Conservation (phyloP, 495 filamentous ascomycete genomes). For the Podospora comata region DNA sequence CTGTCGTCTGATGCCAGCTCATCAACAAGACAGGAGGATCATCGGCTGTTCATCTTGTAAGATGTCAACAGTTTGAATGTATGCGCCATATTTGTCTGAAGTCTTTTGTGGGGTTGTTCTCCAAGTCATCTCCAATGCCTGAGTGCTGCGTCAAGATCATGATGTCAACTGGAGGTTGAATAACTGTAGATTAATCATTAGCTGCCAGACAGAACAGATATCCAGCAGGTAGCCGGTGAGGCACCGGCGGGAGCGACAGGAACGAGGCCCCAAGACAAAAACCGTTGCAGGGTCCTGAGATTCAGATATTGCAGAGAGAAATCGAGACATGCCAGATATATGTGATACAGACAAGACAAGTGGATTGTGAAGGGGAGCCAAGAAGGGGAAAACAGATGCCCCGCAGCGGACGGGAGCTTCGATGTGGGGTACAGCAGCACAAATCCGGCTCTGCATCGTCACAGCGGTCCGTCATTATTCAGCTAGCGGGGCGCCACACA, state of each 20-base stretch:
- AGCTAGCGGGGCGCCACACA: constrained; percentile 7
- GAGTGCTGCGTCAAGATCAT: neutral
- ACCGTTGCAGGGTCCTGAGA: neutral
- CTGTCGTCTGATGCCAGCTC: neutral
- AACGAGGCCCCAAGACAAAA: neutral
- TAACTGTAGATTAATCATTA: too few relatives aligned
- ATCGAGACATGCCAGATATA: neutral
- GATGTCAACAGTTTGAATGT: neutral
- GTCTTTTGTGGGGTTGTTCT: neutral
- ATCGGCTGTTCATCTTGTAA: neutral
- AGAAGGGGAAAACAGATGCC: constrained; percentile 10
- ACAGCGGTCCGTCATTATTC: constrained; percentile 7
- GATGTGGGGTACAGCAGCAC: constrained; percentile 8
- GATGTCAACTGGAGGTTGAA: neutral
- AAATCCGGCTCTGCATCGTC: constrained; percentile 11
- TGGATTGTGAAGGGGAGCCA: neutral
- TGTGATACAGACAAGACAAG: neutral
- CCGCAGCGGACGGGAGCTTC: constrained; percentile 9
- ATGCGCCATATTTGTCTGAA: neutral
- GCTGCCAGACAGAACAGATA: neutral
- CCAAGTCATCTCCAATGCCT: neutral
- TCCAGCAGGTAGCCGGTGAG: constrained; percentile 4
- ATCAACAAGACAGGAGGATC: neutral
- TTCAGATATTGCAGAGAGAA: neutral
- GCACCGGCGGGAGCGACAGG: neutral